Evolutionary conservation across 2,329 filamentous ascomycete species (phyloP).

Genomic region (Sporothrix protearum): DNA sequence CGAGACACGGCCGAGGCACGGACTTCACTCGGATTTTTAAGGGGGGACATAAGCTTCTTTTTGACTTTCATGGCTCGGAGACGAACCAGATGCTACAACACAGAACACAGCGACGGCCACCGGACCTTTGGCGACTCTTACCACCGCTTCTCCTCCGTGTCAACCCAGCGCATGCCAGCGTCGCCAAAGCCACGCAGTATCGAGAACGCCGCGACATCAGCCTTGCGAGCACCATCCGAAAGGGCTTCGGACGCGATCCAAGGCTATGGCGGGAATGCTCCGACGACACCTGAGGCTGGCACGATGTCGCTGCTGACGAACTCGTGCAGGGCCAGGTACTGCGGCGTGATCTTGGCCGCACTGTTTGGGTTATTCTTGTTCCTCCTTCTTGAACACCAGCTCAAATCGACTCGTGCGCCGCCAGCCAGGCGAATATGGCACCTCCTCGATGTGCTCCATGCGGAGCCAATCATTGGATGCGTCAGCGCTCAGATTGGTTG

Average conservation of each 20-base stretch:
- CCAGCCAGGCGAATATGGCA: slow-evolving; percentile 7
- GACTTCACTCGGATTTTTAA: background rate
- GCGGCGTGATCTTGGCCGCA: slow-evolving; percentile 4
- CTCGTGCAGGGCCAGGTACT: slow-evolving; percentile 19
- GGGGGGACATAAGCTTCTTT: background rate
- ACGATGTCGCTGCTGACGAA: slow-evolving; percentile 12
- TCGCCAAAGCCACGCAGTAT: slow-evolving; percentile 17
- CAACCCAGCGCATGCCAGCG: slow-evolving; percentile 16
- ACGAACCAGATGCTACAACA: background rate
- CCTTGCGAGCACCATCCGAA: slow-evolving; percentile 8
- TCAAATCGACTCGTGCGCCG: slow-evolving; percentile 22
- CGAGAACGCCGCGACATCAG: slow-evolving; percentile 15
- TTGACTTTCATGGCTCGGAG: background rate
- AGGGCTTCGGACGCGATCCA: background rate
- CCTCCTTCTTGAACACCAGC: slow-evolving; percentile 18
- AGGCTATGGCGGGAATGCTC: background rate
- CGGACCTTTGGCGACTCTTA: background rate
- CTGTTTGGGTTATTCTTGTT: slow-evolving; percentile 8
- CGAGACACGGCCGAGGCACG: background rate
- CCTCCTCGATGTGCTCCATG: background rate
- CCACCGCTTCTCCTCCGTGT: slow-evolving; percentile 18
- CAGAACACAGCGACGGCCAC: background rate
- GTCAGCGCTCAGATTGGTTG: background rate
- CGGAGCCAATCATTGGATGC: slow-evolving; percentile 20
- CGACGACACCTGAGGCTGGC: background rate